Base-by-base conservation (phyloP, 768 basidiomycete species). In the Cystobasidium onofrii region DNA sequence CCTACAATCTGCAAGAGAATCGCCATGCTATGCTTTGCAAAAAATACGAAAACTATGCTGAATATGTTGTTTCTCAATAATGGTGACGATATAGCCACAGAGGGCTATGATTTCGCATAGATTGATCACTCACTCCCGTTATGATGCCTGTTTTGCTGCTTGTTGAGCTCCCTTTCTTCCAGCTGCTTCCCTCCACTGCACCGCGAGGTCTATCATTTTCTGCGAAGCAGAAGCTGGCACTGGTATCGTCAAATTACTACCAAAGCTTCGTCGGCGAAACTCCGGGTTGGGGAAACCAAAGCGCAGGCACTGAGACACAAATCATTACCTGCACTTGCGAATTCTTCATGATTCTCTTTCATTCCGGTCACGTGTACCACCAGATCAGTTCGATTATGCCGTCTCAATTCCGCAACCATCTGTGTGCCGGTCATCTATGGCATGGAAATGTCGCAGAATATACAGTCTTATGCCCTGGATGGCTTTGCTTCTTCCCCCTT, bases 301-400 rank as follows among this genome's bases (percentile, higher is more conserved):
- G n/a, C n/a, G n/a, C n/a, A 39, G 39, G 7, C 57, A 60, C 57
- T 60, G n/a, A n/a, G n/a, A n/a, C 57, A 60, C 57, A 29, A 60
- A 34, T 60, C 57, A 20, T 29, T 27, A 12, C 57, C 57, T 60
- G 57, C 57, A 25, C 23, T 20, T 34, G 27, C 57, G 33, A 60
- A 77, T 69, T 33, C 66, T 31, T 50, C 62, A 27, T 66, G 63
- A 44, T 73, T 89, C 44, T 80, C 78, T 82, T 84, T 80, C 63
- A 81, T 86, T 1, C 84, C 89, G 0, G 80, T 81, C 0, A 78
- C 78, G 1, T 79, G 80, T n/a, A 91, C 88, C n/a, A 92, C 86
- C 78, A 92, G 89, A 78, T 92, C 90, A 23, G 80, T 82, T 75
- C 90, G 84, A 7, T 87, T 87, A 79, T 87, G 80, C 72, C 85